Evolutionary conservation across 768 basidiomycete species (phyloP).

Genomic region (Imleria badia): DNA sequence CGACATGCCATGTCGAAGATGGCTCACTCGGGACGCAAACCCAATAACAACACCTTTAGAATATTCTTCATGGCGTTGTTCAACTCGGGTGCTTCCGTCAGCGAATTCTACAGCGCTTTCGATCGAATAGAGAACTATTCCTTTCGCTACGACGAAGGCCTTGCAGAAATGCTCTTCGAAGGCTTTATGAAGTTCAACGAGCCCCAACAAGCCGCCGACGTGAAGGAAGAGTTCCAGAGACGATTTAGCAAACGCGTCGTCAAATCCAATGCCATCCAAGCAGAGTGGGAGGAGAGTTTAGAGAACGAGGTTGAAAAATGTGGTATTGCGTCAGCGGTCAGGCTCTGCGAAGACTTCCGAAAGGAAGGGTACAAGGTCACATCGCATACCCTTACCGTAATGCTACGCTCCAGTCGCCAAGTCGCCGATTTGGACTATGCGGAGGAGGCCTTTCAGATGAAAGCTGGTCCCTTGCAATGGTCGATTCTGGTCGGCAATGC

Average conservation of each 20-base stretch:
- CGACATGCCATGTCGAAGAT: constrained; percentile 36
- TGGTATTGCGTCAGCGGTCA: constrained; percentile 37
- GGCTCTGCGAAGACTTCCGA: constrained; percentile 33
- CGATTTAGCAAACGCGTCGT: constrained; percentile 32
- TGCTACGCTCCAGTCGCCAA: constrained; percentile 43
- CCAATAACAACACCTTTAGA: constrained; percentile 47
- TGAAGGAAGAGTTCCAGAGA: constrained; percentile 39
- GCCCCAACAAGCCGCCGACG: constrained; percentile 35
- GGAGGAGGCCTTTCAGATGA: constrained; percentile 41
- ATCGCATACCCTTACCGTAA: constrained; percentile 36
- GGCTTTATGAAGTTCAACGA: constrained; percentile 44
- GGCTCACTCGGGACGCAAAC: constrained; percentile 39
- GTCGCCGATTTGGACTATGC: constrained; percentile 43
- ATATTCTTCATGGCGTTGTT: constrained; percentile 49
- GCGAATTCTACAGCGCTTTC: constrained; percentile 42
- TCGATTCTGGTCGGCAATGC: constrained; percentile 54
- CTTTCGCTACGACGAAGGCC: constrained; percentile 43
- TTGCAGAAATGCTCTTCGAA: constrained; percentile 41
- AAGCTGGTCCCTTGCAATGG: constrained; percentile 49
- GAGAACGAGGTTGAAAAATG: constrained; percentile 32
- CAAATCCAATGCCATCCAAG: constrained; percentile 25
- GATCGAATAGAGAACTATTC: constrained; percentile 46
- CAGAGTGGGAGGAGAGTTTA: constrained; percentile 31
- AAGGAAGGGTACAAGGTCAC: constrained; percentile 34
- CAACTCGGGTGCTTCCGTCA: constrained; percentile 29